These are phyloP conservation scores for Trichosanthes cucumerina DNA, from an alignment of 306 rosid genomes.

Conservation along the genomic window DNA sequence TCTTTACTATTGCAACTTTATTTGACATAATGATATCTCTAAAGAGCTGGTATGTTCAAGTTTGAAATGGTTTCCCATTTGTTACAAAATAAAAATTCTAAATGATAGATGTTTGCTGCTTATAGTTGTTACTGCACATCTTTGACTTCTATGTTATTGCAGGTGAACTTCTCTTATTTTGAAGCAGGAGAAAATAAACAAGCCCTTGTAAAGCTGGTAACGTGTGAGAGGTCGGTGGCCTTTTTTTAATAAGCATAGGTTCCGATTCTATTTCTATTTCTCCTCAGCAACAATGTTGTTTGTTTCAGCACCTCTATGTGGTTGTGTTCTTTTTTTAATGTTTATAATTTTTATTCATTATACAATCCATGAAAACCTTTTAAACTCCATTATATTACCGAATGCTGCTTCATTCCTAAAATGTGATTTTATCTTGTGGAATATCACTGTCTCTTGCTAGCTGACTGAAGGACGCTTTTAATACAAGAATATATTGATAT, in stretches of 20 bases:
- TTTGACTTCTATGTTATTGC: conserved; percentile 15
- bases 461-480: not conserved
- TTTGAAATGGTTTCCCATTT: not conserved
- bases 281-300: not conserved
- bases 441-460: not conserved
- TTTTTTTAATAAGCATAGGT: not conserved
- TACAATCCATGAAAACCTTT: not conserved
- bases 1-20: not conserved
- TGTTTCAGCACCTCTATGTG: not conserved
- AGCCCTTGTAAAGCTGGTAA: conserved; percentile 81
- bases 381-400: not conserved
- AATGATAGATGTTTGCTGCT: not conserved
- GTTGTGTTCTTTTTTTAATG: not conserved
- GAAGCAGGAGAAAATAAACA: conserved; percentile 96
- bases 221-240: conserved; percentile 68
- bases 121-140: not conserved
- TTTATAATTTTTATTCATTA: not conserved
- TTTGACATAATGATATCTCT: not conserved
- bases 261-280: not conserved
- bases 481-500: not conserved
- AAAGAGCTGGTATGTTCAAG: not conserved
- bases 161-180: conserved; percentile 83
- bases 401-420: not conserved
- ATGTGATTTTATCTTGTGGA: not conserved
- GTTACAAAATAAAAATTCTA: not conserved